Conservation (phyloP, 768 basidiomycete genomes). For the Mycena alexandri region DNA sequence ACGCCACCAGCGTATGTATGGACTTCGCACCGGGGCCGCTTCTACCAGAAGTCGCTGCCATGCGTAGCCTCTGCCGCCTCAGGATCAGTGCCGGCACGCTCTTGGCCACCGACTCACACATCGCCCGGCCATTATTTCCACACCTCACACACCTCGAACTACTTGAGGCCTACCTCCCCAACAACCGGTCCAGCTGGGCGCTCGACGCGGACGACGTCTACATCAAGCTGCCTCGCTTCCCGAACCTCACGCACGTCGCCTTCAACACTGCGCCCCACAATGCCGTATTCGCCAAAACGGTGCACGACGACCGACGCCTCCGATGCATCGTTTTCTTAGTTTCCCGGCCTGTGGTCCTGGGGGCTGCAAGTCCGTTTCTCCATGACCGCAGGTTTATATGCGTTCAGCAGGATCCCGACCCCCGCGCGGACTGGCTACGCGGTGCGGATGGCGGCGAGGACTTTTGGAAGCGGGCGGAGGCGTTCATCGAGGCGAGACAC, state of each 20-base stretch:
- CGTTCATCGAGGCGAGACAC: neutral
- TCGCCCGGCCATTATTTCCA: neutral
- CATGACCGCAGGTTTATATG: neutral
- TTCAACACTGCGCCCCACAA: neutral
- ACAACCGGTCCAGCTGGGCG: neutral
- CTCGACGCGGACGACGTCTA: neutral
- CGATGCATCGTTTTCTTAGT: neutral
- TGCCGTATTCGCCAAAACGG: neutral
- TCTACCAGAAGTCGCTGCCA: neutral
- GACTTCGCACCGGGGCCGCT: neutral
- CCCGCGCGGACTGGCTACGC: neutral
- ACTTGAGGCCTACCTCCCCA: neutral
- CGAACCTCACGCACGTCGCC: neutral
- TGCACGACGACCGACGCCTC: neutral
- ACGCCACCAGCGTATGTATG: neutral
- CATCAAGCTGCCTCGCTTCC: neutral
- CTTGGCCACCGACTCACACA: no score
- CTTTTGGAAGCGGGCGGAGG: neutral
- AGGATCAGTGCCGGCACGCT: neutral
- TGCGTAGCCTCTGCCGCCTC: no score
- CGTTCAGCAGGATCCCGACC: neutral
- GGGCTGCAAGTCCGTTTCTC: no score
- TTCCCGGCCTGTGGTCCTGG: neutral
- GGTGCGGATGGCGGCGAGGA: neutral
- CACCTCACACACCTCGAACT: conserved; percentile 6